phyloP scores from a whole-genome alignment of 2,329 filamentous ascomycete genomes.

The Thelonectria rubi region DNA sequence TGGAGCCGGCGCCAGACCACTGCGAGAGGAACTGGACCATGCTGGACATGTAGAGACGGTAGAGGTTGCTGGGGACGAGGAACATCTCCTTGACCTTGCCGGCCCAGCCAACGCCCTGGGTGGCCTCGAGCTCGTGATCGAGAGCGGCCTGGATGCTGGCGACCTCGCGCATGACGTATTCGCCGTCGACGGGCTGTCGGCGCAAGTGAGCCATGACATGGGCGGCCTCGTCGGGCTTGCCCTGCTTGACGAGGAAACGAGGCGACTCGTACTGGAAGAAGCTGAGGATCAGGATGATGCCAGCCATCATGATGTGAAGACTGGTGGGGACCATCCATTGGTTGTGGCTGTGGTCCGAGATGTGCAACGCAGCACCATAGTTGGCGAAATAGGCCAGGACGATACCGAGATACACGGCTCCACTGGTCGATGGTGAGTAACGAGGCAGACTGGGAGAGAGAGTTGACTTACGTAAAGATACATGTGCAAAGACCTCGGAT shows the following conservation, averaged over 20 bases:
- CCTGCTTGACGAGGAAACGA: constrained; percentile 73
- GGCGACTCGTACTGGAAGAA: constrained; percentile 77
- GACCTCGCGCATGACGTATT: constrained; percentile 70
- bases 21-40: constrained; percentile 77
- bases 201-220: constrained; percentile 66
- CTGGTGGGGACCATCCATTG: constrained; percentile 75
- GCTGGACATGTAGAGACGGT: constrained; percentile 74
- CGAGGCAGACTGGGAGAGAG: background rate
- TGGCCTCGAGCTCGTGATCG: constrained; percentile 77
- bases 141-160: constrained; percentile 71
- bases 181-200: constrained; percentile 65
- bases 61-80: constrained; percentile 72
- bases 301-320: constrained; percentile 80
- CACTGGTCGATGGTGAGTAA: constrained; percentile 22
- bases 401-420: constrained; percentile 76
- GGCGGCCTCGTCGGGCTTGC: constrained; percentile 67
- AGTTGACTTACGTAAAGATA: constrained; percentile 49
- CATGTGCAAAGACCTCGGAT: constrained; percentile 78
- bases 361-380: constrained; percentile 65
- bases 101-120: constrained; percentile 68
- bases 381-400: constrained; percentile 82
- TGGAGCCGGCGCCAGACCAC: constrained; percentile 77
- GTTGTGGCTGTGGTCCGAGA: constrained; percentile 55
- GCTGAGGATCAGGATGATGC: constrained; percentile 74
- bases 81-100: constrained; percentile 76